Percentiles rank a stretch among this genome's conserved stretches.
phyloP scores from a whole-genome alignment of 768 basidiomycete species.

The Fomitopsis serialis region DNA sequence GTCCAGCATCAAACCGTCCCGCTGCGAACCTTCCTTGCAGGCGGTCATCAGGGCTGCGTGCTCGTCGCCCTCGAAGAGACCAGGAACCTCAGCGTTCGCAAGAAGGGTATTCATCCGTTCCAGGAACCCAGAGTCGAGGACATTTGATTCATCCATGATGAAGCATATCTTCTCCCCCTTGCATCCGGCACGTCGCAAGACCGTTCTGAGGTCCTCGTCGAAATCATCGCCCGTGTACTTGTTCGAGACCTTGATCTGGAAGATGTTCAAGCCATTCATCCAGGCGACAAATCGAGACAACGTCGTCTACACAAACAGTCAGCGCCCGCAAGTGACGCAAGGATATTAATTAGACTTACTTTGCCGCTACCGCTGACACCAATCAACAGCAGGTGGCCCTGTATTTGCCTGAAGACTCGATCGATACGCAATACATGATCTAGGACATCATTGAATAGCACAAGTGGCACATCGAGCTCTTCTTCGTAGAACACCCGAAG shows the following conservation, averaged over 20 bases:
- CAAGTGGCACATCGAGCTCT: slow-evolving; percentile 95
- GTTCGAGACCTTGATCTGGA: slow-evolving; percentile 99
- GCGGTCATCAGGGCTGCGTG: slow-evolving; percentile 98
- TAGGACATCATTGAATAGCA: slow-evolving; percentile 96
- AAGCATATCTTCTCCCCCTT: slow-evolving; percentile 99
- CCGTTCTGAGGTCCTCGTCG: slow-evolving; percentile 93
- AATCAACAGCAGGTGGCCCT: slow-evolving; percentile 93
- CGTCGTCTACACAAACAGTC: slow-evolving; percentile 63
- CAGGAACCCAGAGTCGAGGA: slow-evolving; percentile 96
- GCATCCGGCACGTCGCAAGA: slow-evolving; percentile 92
- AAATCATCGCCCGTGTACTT: slow-evolving; percentile 99
- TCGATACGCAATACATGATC: slow-evolving; percentile 98
- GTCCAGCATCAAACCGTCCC: slow-evolving; percentile 97
- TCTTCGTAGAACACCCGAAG: slow-evolving; percentile 99
- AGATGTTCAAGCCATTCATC: slow-evolving; percentile 99
- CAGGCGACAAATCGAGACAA: slow-evolving; percentile 97
- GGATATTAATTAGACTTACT: slow-evolving; percentile 39
- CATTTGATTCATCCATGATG: slow-evolving; percentile 99
- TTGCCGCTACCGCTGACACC: slow-evolving; percentile 99
- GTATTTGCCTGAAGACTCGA: slow-evolving; percentile 96
- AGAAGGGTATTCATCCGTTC: slow-evolving; percentile 99
- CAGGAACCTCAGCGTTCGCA: slow-evolving; percentile 99
- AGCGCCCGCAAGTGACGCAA: no score
- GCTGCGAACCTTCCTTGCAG: slow-evolving; percentile 98
- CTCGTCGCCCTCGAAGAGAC: slow-evolving; percentile 99